Percentiles rank a stretch among this genome's conserved stretches.
Conservation (phyloP, 441 rosid genomes). For the Dalechampia spathulata region DNA sequence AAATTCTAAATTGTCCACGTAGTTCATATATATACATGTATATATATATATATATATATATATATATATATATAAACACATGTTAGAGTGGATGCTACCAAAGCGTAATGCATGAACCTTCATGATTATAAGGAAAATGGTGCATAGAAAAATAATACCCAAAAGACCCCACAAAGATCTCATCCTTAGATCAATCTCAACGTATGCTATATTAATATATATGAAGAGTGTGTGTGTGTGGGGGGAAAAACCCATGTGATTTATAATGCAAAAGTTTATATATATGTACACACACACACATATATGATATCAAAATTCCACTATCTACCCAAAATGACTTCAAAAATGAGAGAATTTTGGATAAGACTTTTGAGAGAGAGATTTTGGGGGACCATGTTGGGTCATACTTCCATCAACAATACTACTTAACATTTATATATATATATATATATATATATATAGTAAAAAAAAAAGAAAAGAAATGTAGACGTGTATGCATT, state of each 20-base stretch:
- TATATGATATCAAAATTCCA: neutral
- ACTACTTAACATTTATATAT: no score
- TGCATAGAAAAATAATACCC: neutral
- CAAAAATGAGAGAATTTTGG: constrained; percentile 3
- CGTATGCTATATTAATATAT: no score
- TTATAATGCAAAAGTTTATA: constrained; percentile 3
- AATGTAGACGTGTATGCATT: neutral
- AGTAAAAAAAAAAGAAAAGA: neutral
- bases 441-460: no score
- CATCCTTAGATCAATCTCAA: neutral
- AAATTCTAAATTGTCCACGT: neutral
- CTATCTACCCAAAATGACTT: neutral
- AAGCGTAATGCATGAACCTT: constrained; percentile 22
- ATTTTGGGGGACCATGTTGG: constrained; percentile 16
- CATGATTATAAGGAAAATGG: constrained; percentile 2
- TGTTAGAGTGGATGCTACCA: neutral
- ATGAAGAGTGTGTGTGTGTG: no score
- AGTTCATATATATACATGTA: no score
- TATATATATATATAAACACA: no score
- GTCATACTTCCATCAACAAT: constrained; percentile 26
- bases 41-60: no score
- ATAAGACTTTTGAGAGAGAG: constrained; percentile 8
- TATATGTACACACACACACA: neutral
- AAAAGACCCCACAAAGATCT: constrained; percentile 16
- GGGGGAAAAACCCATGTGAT: constrained; percentile 16